phyloP scores from a whole-genome alignment of 1,284 basidiomycete species.

The Termitomyces sp. region DNA sequence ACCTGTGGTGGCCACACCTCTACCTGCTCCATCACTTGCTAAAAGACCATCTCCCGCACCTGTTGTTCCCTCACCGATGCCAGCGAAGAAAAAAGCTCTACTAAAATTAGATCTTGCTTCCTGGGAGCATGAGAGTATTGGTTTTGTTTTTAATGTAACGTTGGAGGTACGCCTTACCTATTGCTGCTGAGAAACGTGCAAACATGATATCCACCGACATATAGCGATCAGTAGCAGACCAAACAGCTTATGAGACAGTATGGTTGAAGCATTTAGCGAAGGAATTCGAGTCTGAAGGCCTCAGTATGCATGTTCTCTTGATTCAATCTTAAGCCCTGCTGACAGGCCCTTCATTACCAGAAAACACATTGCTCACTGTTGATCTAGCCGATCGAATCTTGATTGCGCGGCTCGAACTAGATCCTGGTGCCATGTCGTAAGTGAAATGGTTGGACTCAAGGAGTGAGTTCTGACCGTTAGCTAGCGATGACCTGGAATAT shows the following conservation, averaged over 20 bases:
- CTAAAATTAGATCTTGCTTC: conserved; percentile 48
- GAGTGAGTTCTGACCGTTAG: neutral
- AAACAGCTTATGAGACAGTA: conserved; percentile 65
- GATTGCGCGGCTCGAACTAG: conserved; percentile 83
- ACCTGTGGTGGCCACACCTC: conserved; percentile 25
- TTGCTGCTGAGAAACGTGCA: neutral
- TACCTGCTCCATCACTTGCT: conserved; percentile 21
- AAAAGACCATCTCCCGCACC: conserved; percentile 23
- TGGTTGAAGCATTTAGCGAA: conserved; percentile 79
- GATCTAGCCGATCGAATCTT: conserved; percentile 77
- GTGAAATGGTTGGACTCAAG: conserved; percentile 22
- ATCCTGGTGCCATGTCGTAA: conserved; percentile 70
- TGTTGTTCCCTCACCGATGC: conserved; percentile 24
- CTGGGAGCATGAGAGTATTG: conserved; percentile 76
- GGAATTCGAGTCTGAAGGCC: conserved; percentile 69
- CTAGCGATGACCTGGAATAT: conserved; percentile 78
- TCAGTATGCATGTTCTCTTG: conserved; percentile 40
- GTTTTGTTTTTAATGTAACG: conserved; percentile 72
- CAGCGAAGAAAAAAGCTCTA: conserved; percentile 45
- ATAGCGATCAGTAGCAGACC: conserved; percentile 68
- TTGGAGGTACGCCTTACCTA: conserved; percentile 54
- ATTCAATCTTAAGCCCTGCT: conserved; percentile 8
- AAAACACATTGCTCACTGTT: conserved; percentile 38
- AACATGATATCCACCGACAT: conserved; percentile 7
- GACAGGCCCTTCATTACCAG: conserved; percentile 21